These are phyloP conservation scores for Citrus australasica DNA, from an alignment of 345 rosid species.

Conservation along the genomic window DNA sequence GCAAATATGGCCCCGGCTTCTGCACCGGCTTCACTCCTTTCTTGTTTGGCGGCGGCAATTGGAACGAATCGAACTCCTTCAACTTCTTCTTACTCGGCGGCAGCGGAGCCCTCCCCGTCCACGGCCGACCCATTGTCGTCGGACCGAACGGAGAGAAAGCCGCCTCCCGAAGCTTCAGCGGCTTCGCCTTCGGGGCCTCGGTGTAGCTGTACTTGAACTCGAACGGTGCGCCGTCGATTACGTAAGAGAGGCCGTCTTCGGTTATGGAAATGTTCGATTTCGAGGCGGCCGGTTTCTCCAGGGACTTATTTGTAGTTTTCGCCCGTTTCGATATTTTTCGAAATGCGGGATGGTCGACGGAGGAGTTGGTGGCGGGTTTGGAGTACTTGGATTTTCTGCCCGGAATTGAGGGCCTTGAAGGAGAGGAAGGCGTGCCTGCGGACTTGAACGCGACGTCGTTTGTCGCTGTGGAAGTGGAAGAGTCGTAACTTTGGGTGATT, in stretches of 20 bases:
- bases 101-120: slow-evolving; percentile 88
- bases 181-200: slow-evolving; percentile 80
- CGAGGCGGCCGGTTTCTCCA: slow-evolving; percentile 19
- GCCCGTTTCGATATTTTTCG: slow-evolving; percentile 18
- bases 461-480: slow-evolving; percentile 12
- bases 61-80: slow-evolving; percentile 83
- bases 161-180: slow-evolving; percentile 71
- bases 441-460: slow-evolving; percentile 43
- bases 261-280: slow-evolving; percentile 45
- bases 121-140: slow-evolving; percentile 77
- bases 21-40: slow-evolving; percentile 93
- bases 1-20: slow-evolving; percentile 74
- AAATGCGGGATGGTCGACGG: slow-evolving; percentile 42
- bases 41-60: slow-evolving; percentile 69
- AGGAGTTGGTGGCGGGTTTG: slow-evolving; percentile 34
- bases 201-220: slow-evolving; percentile 96
- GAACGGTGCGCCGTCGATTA: slow-evolving; percentile 84
- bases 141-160: slow-evolving; percentile 88
- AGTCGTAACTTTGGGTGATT: slow-evolving; percentile 32
- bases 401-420: slow-evolving; percentile 71
- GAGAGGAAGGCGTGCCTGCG: slow-evolving; percentile 68
- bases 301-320: slow-evolving; percentile 21
- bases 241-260: slow-evolving; percentile 68
- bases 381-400: slow-evolving; percentile 81
- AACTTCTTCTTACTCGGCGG: slow-evolving; percentile 74